Conservation (phyloP, 129 eudicot genomes). For the Centella asiatica region DNA sequence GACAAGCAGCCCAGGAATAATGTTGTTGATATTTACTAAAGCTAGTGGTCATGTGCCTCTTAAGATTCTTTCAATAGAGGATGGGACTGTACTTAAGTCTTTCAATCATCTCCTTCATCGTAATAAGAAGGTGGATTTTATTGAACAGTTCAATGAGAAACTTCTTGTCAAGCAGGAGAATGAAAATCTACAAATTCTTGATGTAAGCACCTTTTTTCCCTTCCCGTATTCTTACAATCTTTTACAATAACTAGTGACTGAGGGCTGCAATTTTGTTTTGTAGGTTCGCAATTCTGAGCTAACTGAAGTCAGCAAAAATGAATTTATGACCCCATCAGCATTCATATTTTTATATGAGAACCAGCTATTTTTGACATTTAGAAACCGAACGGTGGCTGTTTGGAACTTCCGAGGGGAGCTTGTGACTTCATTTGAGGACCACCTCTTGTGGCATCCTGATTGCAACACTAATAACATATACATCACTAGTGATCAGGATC, state of each 20-base stretch:
- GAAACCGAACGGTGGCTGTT: constrained; percentile 76
- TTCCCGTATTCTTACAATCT: neutral
- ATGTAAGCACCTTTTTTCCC: constrained; percentile 39
- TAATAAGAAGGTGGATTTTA: constrained; percentile 79
- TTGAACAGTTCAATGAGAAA: constrained; percentile 91
- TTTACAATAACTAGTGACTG: neutral
- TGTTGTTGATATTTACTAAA: constrained; percentile 75
- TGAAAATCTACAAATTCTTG: constrained; percentile 81
- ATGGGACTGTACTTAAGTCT: constrained; percentile 82
- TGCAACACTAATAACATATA: constrained; percentile 87
- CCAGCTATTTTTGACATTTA: constrained; percentile 72
- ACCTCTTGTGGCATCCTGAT: constrained; percentile 86
- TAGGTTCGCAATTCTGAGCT: constrained; percentile 66
- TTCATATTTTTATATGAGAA: constrained; percentile 81
- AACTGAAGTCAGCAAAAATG: constrained; percentile 71
- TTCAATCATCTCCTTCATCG: constrained; percentile 81
- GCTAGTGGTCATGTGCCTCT: constrained; percentile 72
- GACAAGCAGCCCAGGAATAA: constrained; percentile 77
- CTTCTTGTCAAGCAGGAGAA: constrained; percentile 98
- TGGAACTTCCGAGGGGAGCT: constrained; percentile 94
- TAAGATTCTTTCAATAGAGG: constrained; percentile 88
- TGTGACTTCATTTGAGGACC: constrained; percentile 88
- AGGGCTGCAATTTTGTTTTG: constrained; percentile 9
- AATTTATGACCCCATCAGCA: constrained; percentile 86
- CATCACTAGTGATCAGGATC: constrained; percentile 89